These are phyloP conservation scores for Xylariomycetidae sp. DNA, from an alignment of 2,329 filamentous ascomycete genomes.

Conservation along the genomic window DNA sequence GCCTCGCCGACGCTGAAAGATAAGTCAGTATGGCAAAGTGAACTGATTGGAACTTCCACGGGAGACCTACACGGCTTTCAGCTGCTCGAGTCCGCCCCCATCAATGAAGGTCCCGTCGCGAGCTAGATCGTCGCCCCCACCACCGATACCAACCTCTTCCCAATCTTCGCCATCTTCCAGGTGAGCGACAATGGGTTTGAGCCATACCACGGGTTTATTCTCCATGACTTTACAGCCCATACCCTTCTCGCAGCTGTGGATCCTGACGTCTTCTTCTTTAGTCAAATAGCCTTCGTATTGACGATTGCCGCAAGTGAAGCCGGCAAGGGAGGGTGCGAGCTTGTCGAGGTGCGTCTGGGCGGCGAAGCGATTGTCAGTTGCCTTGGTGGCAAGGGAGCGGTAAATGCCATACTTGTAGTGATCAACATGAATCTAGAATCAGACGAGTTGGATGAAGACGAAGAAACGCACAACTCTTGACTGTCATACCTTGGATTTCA, in stretches of 20 bases:
- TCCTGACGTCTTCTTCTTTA: slow-evolving; percentile 51
- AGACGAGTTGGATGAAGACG: too few relatives aligned
- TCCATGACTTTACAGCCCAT: slow-evolving; percentile 50
- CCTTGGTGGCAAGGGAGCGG: slow-evolving; percentile 49
- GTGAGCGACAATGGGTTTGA: slow-evolving; percentile 72
- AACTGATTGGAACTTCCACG: too few relatives aligned
- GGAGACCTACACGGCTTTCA: too few relatives aligned
- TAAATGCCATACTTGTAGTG: slow-evolving; percentile 75
- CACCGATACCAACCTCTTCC: slow-evolving; percentile 71
- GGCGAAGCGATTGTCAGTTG: slow-evolving; percentile 34
- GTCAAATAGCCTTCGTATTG: slow-evolving; percentile 69
- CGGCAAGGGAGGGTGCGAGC: slow-evolving; percentile 65
- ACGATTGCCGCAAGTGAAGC: slow-evolving; percentile 71
- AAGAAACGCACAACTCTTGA: too few relatives aligned
- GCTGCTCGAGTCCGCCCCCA: too few relatives aligned
- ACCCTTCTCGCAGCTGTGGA: slow-evolving; percentile 85
- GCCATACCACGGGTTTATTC: slow-evolving; percentile 59
- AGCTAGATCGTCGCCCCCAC: slow-evolving; percentile 71
- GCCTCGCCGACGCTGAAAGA: too few relatives aligned
- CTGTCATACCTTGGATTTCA: slow-evolving; percentile 54
- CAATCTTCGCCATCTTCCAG: slow-evolving; percentile 57
- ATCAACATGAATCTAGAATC: slow-evolving; percentile 70
- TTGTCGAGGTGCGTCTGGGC: slow-evolving; percentile 40
- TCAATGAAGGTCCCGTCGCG: too few relatives aligned
- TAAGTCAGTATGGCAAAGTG: too few relatives aligned